Evolutionary conservation across 2,329 filamentous ascomycete genomes (phyloP).

Genomic region (Sphaerulina vaccinii): DNA sequence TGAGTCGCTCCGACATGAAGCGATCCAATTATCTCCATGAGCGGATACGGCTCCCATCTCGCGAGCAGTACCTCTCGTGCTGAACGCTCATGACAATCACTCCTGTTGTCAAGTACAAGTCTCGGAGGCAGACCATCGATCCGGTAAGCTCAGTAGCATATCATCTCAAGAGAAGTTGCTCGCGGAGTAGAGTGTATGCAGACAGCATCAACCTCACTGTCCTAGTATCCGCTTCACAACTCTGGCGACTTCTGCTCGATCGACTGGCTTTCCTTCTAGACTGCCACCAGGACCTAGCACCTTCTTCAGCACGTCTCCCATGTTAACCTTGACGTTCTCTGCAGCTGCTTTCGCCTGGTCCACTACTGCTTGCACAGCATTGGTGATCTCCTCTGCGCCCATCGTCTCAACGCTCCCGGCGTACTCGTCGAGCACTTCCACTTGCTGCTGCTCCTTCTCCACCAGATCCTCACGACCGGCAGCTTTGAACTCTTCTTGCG

Average conservation of each 20-base stretch:
- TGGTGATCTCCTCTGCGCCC: constrained; percentile 58
- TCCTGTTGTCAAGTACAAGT: too few relatives aligned
- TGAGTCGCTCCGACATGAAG: too few relatives aligned
- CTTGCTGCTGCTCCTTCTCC: constrained; percentile 67
- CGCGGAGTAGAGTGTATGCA: too few relatives aligned
- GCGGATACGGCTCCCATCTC: too few relatives aligned
- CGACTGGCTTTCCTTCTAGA: constrained; percentile 63
- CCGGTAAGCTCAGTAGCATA: too few relatives aligned
- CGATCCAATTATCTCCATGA: too few relatives aligned
- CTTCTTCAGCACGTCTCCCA: constrained; percentile 65
- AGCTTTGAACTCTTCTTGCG: constrained; percentile 61
- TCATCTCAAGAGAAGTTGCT: too few relatives aligned
- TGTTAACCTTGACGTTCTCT: constrained; percentile 50
- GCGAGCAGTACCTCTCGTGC: too few relatives aligned
- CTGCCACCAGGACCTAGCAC: constrained; percentile 52
- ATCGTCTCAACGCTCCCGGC: constrained; percentile 59
- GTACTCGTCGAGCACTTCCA: constrained; percentile 66
- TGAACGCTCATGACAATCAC: too few relatives aligned
- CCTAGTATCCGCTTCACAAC: constrained; percentile 54
- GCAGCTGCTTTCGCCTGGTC: constrained; percentile 47
- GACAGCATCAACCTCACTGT: constrained; percentile 6
- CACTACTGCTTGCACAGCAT: constrained; percentile 54
- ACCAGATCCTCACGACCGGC: constrained; percentile 68
- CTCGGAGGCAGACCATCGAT: too few relatives aligned
- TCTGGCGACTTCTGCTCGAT: constrained; percentile 60